Base-by-base conservation (phyloP, 345 rosid genomes). In the Odontarrhena argentea region DNA sequence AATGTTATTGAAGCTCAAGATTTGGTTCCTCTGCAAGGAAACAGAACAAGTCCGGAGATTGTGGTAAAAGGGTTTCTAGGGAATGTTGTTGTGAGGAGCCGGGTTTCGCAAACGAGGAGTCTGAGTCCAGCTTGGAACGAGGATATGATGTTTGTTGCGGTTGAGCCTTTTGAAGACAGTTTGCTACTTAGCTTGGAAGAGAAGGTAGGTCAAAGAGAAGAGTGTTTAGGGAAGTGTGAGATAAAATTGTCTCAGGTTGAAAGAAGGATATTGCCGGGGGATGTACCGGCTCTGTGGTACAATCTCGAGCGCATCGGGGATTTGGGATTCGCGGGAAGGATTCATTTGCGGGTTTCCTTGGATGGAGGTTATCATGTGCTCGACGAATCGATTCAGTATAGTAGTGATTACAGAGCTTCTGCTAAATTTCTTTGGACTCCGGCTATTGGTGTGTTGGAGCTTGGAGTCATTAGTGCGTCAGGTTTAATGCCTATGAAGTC, bases 321-420 rank as follows among this genome's bases (percentile, higher is more conserved):
- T 18, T 46, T 51, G 2, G 79, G 69, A 36, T 75, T 77, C 15
- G 77, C 82, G 0, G 72, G 85, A 36, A 77, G 83, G 77, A 68
- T 84, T 52, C 85, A 81, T 47, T n/a, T 84, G 73, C 69, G 80
- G 62, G 56, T 79, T 30, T 70, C 73, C n/a, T 70, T 84, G 52
- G 87, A 84, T 5, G 87, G 85, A 35, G 80, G 83, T 9, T 81
- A 84, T 37, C 87, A 84, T 66, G 83, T 83, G 35, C 71, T 81
- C 0, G 87, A 83, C 26, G 87, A 83, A 18, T 73, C 83, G 2
- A 79, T 76, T 41, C 81, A 77, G 53, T 81, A 84, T 68, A 79
- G 83, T n/a, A 81, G 85, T 15, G 83, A 84, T 36, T 75, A 81
- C 43, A 55, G 85, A 68, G 79, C 87, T 42, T 79, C 85, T 1